These are phyloP conservation scores for Coemansia sp. DNA, from an alignment of 192 early-diverging fungal genomes.

Conservation along the genomic window DNA sequence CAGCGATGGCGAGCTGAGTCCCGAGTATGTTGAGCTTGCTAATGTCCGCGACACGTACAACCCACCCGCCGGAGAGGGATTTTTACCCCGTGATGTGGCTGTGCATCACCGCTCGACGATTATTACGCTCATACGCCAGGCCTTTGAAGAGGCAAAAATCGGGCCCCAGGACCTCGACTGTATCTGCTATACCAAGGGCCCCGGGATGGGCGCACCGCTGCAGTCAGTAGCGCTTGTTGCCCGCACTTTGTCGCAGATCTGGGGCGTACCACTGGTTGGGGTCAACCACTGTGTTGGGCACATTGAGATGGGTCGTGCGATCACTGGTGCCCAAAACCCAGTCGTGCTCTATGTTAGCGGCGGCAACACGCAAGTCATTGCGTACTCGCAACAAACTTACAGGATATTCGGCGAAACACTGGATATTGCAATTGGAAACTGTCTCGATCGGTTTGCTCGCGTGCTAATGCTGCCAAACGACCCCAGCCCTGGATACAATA, in stretches of 20 bases:
- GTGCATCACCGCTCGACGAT: constrained; percentile 85
- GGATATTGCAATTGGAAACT: constrained; percentile 99
- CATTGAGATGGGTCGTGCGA: constrained; percentile 98
- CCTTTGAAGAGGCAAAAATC: constrained; percentile 76
- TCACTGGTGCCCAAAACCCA: constrained; percentile 92
- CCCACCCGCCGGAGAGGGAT: constrained; percentile 95
- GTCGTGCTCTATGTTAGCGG: constrained; percentile 97
- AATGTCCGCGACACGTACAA: constrained; percentile 95
- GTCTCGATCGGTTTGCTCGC: constrained; percentile 96
- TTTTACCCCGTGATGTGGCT: constrained; percentile 93
- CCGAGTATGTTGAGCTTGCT: constrained; percentile 70
- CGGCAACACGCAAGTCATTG: constrained; percentile 99
- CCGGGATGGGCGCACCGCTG: constrained; percentile 98
- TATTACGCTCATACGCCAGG: constrained; percentile 72
- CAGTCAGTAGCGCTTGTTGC: constrained; percentile 89
- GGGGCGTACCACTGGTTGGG: constrained; percentile 90
- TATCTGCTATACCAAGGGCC: constrained; percentile 98
- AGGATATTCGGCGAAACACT: constrained; percentile 98
- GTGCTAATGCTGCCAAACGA: constrained; percentile 93
- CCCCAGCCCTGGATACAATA: constrained; percentile 97
- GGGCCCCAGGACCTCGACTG: constrained; percentile 79
- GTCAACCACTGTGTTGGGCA: constrained; percentile 99
- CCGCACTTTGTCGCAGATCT: constrained; percentile 88
- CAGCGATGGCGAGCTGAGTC: constrained; percentile 53
- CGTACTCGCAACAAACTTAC: constrained; percentile 91